Base-by-base conservation (phyloP, 2,329 filamentous ascomycete genomes). In the Corynespora cassiicola region DNA sequence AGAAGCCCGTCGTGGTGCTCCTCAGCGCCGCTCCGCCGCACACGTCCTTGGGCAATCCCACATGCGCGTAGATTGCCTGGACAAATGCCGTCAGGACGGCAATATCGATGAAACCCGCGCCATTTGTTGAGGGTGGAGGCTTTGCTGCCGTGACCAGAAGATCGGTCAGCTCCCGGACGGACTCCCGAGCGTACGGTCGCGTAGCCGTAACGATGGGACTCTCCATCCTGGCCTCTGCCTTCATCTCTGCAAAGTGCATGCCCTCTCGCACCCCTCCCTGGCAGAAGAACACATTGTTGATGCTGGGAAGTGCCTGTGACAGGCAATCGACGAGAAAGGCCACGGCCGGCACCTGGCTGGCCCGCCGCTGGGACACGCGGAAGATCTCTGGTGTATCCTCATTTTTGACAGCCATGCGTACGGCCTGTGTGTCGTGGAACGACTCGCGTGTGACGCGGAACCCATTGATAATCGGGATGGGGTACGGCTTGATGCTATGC, bases 181-280 rank as follows among this genome's bases (percentile, higher is more conserved):
- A 79, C 1, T 66, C 63, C 2, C 74, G 69, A 0, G 78, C 78
- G 45, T 78, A 80, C 1, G 72, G 73, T 10, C 44, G 48, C 5
- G 84, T 87, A 1, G 81, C 82, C 0, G 81, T 79, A 8, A 81
- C 69, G 1, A 95, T 71, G 0, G 90, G 89, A 53, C 86, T 77
- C 50, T 81, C 76, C 32, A 82, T 79, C 37, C 87, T 81, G 11
- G 86, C 66, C 0, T 75, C 63, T 0, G 66, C 52, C 0, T 82
- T 75, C 8, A 96, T 77, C 45, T 78, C 84, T 68, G 87, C 82
- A 70, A 89, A 90, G 24, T 96, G 72, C 27, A 84, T 84, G 0
- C 91, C 91, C 68, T 96, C 90, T 25, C 90, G 78, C 45, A 96
- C 91, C 6, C 90, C 91, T 14, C 91, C 89, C 54, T 89, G 86